Base-by-base conservation (phyloP, 129 eudicot species). In the Rutidosis leptorrhynchoides region DNA sequence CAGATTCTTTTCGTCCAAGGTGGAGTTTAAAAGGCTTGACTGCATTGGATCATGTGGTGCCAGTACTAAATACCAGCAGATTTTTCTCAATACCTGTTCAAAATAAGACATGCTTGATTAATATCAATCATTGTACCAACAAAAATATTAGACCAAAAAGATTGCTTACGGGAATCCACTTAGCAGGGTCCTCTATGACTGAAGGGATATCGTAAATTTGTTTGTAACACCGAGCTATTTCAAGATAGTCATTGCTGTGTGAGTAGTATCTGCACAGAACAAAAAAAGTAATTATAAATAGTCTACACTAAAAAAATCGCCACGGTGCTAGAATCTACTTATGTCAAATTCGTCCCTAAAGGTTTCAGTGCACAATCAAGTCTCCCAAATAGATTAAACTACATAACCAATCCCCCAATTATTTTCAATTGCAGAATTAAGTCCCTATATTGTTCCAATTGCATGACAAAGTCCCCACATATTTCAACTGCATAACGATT, bases 41-140 rank as follows among this genome's bases (percentile, higher is more conserved):
- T 91, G 96, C 96, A 91, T 91, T 22, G 97, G 90, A 81, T 86
- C 96, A 78, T 91, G 96, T 58, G 97, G 97, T 46, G 97, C 73
- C 80, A 91, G 72, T 20, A 84, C 97, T 30, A 91, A 61, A 68
- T 83, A 91, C 96, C 97, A 87, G 74, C 94, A 91, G 54, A 91
- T 87, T 85, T 91, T 91, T 70, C 97, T 85, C 70, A 87, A 73
- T 14, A 87, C 87, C 97, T 91, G 70, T 68, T 28, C 8, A 5
- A 33, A 30, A 23, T 57, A 33, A 10, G 29, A 12, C 62, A 61
- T 21, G 33, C 21, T 16, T 52, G 3, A 40, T 40, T 16, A 40
- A 0, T 37, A 37, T 37, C 49, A 17, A 23, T 28, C 53, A 27
- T 21, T 54, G 3, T 17, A 73, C 17, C 3, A 33, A 52, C 24